phyloP scores from a whole-genome alignment of 768 basidiomycete genomes.

The Suillus luteus region DNA sequence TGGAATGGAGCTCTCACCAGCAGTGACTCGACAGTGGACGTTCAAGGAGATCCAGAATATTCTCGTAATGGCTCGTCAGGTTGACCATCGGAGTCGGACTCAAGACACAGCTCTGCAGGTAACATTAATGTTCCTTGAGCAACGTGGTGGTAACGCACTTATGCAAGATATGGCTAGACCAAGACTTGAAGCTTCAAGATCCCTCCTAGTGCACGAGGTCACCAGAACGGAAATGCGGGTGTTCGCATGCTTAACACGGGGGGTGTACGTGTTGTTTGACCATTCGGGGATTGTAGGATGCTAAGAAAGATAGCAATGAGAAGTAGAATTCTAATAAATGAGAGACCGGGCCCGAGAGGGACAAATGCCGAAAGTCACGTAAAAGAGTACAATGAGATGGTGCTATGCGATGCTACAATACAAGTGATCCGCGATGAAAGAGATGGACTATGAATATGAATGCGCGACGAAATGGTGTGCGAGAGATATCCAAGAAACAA shows the following conservation, averaged over 20 bases:
- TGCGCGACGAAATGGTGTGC: background rate
- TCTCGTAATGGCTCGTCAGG: too few relatives aligned
- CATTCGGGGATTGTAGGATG: background rate
- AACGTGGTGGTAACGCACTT: too few relatives aligned
- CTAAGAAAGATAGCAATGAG: background rate
- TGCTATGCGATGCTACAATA: background rate
- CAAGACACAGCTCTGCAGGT: too few relatives aligned
- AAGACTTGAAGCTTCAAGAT: background rate
- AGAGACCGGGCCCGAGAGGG: background rate
- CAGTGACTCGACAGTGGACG: too few relatives aligned
- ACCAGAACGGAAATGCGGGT: background rate
- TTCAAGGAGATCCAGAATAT: too few relatives aligned
- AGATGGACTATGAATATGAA: conserved; percentile 4
- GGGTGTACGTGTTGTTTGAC: background rate
- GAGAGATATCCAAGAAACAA: background rate
- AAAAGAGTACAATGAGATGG: background rate
- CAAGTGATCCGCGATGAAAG: background rate
- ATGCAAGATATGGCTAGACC: background rate
- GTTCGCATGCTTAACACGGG: background rate
- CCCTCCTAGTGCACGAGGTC: background rate
- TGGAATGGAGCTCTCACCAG: too few relatives aligned
- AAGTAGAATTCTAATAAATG: background rate
- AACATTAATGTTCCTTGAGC: background rate
- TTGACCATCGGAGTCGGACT: too few relatives aligned
- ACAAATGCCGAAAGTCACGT: background rate